Evolutionary conservation across 2,329 filamentous ascomycete species (phyloP).

Genomic region (Corinectria fuckeliana): DNA sequence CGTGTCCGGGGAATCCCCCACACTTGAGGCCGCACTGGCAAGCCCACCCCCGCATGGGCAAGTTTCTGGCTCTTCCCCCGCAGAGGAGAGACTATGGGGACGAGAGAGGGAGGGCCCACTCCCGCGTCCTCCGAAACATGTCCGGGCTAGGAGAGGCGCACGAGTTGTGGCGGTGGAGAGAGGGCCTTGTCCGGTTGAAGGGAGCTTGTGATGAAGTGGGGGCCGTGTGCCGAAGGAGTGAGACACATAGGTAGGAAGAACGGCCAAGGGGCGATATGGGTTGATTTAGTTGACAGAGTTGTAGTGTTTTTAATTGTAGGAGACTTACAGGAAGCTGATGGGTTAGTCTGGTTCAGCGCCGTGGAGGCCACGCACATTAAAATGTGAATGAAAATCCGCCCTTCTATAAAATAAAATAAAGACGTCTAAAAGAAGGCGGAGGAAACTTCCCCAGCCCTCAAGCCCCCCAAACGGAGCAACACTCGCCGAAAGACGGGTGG

Average conservation of each 20-base stretch:
- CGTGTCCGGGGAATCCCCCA: slow-evolving; percentile 9
- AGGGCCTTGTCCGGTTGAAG: slow-evolving; percentile 12
- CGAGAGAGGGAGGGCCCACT: slow-evolving; percentile 2
- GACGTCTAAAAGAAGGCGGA: neutral
- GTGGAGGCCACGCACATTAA: neutral
- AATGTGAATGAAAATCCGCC: neutral
- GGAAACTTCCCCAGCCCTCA: slow-evolving; percentile 5
- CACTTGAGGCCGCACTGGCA: slow-evolving; percentile 4
- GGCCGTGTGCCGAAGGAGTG: neutral
- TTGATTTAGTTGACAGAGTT: neutral
- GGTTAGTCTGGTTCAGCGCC: neutral
- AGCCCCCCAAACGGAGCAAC: neutral
- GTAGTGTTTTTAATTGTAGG: neutral
- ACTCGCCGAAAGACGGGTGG: slow-evolving; percentile 12
- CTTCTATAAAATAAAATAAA: too few species aligned
- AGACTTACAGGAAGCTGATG: neutral
- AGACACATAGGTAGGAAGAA: slow-evolving; percentile 1
- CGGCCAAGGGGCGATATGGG: neutral
- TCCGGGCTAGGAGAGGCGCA: neutral
- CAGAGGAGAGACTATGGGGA: slow-evolving; percentile 18
- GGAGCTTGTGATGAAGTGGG: slow-evolving; percentile 17
- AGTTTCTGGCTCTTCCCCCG: slow-evolving; percentile 20
- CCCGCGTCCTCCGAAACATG: slow-evolving; percentile 5
- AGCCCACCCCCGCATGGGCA: slow-evolving; percentile 33
- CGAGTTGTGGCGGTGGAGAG: slow-evolving; percentile 3